Conservation (phyloP, 331 rosid species). For the Pyracantha coccinea region DNA sequence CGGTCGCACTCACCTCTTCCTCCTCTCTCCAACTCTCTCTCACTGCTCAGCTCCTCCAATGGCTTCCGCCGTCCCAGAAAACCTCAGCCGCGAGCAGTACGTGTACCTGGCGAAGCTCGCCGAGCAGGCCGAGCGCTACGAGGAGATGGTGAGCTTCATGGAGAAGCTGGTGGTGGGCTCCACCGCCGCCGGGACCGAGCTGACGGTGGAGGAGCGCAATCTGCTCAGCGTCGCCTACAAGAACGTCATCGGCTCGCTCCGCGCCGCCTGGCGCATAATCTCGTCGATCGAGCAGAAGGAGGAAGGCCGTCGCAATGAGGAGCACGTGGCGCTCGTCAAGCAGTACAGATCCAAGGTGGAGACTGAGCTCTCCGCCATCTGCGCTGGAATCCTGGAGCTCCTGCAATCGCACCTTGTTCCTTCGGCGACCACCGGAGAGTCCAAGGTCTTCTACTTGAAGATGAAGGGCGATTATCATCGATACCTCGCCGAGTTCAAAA, state of each 20-base stretch:
- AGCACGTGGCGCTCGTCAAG: conserved; percentile 27
- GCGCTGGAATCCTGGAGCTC: conserved; percentile 25
- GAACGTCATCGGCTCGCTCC: conserved; percentile 34
- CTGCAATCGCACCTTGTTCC: conserved; percentile 22
- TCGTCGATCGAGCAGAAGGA: conserved; percentile 41
- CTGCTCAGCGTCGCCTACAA: conserved; percentile 35
- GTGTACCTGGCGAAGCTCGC: conserved; percentile 34
- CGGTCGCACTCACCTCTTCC: too few species aligned
- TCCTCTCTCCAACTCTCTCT: neutral
- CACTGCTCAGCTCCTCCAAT: neutral
- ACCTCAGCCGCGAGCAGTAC: conserved; percentile 26
- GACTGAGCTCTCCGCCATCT: conserved; percentile 22
- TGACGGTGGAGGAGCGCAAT: conserved; percentile 32
- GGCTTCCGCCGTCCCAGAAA: conserved; percentile 29
- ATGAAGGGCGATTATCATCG: conserved; percentile 35
- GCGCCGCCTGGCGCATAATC: conserved; percentile 34
- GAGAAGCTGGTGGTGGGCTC: conserved; percentile 34
- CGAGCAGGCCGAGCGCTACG: conserved; percentile 39
- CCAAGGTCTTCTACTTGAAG: conserved; percentile 32
- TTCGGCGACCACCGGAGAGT: conserved; percentile 28
- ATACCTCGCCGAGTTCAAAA: conserved; percentile 30
- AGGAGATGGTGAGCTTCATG: conserved; percentile 37
- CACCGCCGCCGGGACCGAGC: conserved; percentile 18
- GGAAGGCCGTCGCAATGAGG: conserved; percentile 35
- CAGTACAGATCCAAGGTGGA: conserved; percentile 38